A percentile compares a stretch with the other conserved stretches of the same genome.
Evolutionary conservation across 2,329 filamentous ascomycete genomes (phyloP).

Genomic region (Aureobasidium uvarum): DNA sequence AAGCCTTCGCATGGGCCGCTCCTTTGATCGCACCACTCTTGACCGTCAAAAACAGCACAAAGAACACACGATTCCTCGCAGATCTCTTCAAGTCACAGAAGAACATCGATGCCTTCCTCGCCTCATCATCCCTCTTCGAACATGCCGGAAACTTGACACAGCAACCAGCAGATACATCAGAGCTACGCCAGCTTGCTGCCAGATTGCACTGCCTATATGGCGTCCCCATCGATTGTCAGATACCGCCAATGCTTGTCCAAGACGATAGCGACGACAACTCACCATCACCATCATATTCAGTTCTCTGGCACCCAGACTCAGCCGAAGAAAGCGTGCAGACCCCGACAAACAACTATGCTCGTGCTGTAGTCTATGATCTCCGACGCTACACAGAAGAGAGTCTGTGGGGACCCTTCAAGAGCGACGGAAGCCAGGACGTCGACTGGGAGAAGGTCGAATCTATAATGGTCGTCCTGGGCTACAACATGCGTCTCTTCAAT

Average conservation of each 20-base stretch:
- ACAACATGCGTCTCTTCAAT: conserved; percentile 57
- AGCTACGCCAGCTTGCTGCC: conserved; percentile 62
- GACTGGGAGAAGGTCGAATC: conserved; percentile 82
- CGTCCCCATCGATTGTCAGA: conserved; percentile 49
- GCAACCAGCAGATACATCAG: conserved; percentile 41
- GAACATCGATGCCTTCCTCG: conserved; percentile 61
- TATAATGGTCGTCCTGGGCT: conserved; percentile 65
- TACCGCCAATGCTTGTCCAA: conserved; percentile 25
- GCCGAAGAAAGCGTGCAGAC: conserved; percentile 4
- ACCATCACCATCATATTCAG: conserved; percentile 10
- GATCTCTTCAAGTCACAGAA: conserved; percentile 45
- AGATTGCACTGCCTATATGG: conserved; percentile 63
- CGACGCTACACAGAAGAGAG: conserved; percentile 62
- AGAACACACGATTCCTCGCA: conserved; percentile 44
- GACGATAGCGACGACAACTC: conserved; percentile 27
- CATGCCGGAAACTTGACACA: conserved; percentile 51
- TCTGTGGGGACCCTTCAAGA: conserved; percentile 69
- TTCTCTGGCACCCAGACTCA: conserved; percentile 6
- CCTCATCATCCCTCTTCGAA: conserved; percentile 62
- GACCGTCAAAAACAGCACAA: conserved; percentile 42
- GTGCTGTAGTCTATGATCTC: conserved; percentile 70
- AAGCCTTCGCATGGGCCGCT: conserved; percentile 37
- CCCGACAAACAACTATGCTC: conserved; percentile 53
- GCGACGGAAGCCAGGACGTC: conserved; percentile 60
- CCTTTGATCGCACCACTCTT: conserved; percentile 32